Conservation (phyloP, 192 early-diverging fungal species). For the Chytriomyces confervae region DNA sequence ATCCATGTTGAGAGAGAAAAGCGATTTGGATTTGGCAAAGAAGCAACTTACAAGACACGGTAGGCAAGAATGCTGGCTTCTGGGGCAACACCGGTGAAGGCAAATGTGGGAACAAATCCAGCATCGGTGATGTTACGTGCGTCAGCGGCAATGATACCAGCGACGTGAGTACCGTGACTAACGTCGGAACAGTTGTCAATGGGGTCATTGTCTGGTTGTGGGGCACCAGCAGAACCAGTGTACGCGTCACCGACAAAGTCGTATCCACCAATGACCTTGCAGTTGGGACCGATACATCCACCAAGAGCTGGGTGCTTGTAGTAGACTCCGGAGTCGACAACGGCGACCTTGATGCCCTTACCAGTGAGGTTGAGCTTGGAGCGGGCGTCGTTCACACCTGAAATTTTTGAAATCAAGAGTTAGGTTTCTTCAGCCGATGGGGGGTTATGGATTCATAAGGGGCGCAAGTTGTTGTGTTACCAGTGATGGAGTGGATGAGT, state of each 20-base stretch:
- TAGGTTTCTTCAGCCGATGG: too few relatives aligned
- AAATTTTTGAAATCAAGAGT: neutral
- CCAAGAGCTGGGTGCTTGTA: conserved; percentile 61
- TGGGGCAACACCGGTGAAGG: conserved; percentile 78
- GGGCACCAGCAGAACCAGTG: neutral
- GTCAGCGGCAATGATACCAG: conserved; percentile 54
- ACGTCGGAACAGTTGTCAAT: conserved; percentile 50
- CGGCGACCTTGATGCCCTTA: conserved; percentile 57
- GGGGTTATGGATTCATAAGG: too few relatives aligned
- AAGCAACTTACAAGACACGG: conserved; percentile 55
- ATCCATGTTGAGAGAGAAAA: conserved; percentile 20
- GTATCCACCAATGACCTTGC: conserved; percentile 44
- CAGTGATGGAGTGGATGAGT: conserved; percentile 36
- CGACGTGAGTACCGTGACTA: conserved; percentile 60
- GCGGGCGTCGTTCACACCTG: conserved; percentile 44
- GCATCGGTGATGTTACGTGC: conserved; percentile 34
- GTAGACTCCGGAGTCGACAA: conserved; percentile 60
- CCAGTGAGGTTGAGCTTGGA: conserved; percentile 44
- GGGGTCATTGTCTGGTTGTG: conserved; percentile 50
- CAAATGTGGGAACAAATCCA: conserved; percentile 12
- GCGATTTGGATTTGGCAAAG: neutral
- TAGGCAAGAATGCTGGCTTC: conserved; percentile 78
- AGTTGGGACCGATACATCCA: conserved; percentile 49
- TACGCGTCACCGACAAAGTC: conserved; percentile 56
- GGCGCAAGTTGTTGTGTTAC: too few relatives aligned